Evolutionary conservation across 2,329 filamentous ascomycete species (phyloP).

Genomic region (Grosmannia huntii): DNA sequence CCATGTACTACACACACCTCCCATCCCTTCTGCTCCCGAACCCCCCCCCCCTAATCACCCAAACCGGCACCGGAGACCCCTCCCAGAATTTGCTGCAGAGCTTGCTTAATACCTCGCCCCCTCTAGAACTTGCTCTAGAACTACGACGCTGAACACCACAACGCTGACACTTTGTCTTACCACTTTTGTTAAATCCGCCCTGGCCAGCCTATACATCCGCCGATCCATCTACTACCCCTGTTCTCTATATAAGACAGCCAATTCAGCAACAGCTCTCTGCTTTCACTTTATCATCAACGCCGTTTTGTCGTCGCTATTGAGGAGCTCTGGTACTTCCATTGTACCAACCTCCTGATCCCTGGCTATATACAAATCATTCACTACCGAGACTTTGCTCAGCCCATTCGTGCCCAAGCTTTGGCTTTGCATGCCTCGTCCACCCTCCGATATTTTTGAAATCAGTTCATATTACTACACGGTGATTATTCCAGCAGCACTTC

Average conservation of each 20-base stretch:
- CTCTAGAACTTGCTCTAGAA: not conserved
- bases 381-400: not conserved
- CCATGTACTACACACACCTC: constrained; percentile 3
- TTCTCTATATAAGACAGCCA: constrained; percentile 1
- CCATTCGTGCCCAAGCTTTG: not conserved
- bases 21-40: not conserved
- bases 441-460: too few species aligned
- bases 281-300: constrained; percentile 8
- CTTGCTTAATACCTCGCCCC: constrained; percentile 7
- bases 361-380: not conserved
- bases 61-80: not conserved
- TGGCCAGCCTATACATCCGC: constrained; percentile 2
- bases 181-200: constrained; percentile 4
- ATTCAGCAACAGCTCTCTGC: not conserved
- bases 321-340: constrained; percentile 18
- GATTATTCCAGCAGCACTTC: too few species aligned
- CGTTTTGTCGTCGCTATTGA: constrained; percentile 24
- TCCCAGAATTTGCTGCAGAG: not conserved
- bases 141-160: constrained; percentile 9
- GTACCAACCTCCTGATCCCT: constrained; percentile 12
- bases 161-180: constrained; percentile 6
- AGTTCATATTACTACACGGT: too few species aligned
- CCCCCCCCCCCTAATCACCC: not conserved
- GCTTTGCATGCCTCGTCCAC: too few species aligned
- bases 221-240: not conserved